A percentile compares a stretch with the other conserved stretches of the same genome.
These are phyloP conservation scores for Pyracantha coccinea DNA, from an alignment of 331 rosid species.

Conservation along the genomic window DNA sequence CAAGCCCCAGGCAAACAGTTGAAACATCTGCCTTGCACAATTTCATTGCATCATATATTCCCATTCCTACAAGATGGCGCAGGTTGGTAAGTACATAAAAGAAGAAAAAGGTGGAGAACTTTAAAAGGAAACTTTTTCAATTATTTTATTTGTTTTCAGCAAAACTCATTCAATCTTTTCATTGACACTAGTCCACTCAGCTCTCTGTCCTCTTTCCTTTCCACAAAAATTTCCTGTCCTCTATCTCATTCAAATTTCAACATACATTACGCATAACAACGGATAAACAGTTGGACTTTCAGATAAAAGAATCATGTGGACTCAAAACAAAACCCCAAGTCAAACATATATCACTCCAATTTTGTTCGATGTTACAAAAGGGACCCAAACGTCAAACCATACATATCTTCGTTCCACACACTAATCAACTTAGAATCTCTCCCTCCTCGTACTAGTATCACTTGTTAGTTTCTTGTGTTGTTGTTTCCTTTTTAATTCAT, in stretches of 20 bases:
- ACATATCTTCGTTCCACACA: neutral
- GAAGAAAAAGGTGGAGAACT: neutral
- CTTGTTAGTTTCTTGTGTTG: neutral
- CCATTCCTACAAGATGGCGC: slow-evolving; percentile 60
- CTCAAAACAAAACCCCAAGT: neutral
- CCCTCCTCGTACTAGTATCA: neutral
- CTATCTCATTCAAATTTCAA: neutral
- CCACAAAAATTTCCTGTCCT: neutral
- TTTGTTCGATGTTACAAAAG: neutral
- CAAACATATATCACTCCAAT: neutral
- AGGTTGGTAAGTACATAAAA: slow-evolving; percentile 10
- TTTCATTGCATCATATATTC: slow-evolving; percentile 96
- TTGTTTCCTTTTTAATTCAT: neutral
- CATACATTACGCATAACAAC: neutral
- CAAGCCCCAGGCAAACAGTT: slow-evolving; percentile 89
- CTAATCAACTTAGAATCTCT: neutral
- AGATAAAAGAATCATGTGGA: neutral
- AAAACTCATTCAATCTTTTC: neutral
- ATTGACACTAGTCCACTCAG: neutral
- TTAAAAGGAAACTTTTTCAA: neutral
- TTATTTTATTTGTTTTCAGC: neutral
- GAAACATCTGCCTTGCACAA: slow-evolving; percentile 92
- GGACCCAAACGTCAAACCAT: neutral
- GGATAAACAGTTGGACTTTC: neutral
- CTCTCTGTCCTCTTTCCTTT: neutral